Base-by-base conservation (phyloP, 2,329 filamentous ascomycete genomes). In the Westerdykella ornata region DNA sequence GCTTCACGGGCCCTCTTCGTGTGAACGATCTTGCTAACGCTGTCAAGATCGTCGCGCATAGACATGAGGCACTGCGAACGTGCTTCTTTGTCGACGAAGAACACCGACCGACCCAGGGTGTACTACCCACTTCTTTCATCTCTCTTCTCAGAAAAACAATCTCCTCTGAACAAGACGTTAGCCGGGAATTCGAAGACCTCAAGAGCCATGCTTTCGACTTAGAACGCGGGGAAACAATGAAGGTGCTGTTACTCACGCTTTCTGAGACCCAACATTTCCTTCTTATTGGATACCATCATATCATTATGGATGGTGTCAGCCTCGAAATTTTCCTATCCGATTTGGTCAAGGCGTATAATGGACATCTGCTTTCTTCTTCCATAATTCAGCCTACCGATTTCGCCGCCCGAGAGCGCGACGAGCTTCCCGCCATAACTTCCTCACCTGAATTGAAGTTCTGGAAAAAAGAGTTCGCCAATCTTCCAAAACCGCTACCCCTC, bases 261-360 rank as follows among this genome's bases (percentile, higher is more conserved):
- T 26, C 39, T 5, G 26, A 35, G 31, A 11, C 28, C 12, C 15
- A 12, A 2, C 37, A 38, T 19, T 40, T 34, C 46, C 22, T 61
- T 5, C 33, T 67, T 12, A 20, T 68, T 14, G 51, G 44, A 1
- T 59, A 49, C 32, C 64, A 68, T 37, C 63, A 66, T 40, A 63
- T 68, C 37, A 48, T 46, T 16, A 51, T 66, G 43, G 65, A 68
- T 38, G 61, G 60, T 3, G 22, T 56, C 16, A 53, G 57, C 35
- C 52, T 46, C 31, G 36, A 54, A 4, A 39, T 55, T 2, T 48
- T 63, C 32, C 39, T 62, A 3, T 36, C 20, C 15, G 56, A 62
- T 30, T 14, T 63, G 6, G 32, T 49, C 8, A 34, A 43, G 18
- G 38, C 43, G 1, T 60, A 59, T 37, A 39, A 19, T 12, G 5